Evolutionary conservation across 1,284 basidiomycete genomes (phyloP), one percentile per base, ranked within the genome.

Genomic region (Pseudozyma thailandica): DNA sequence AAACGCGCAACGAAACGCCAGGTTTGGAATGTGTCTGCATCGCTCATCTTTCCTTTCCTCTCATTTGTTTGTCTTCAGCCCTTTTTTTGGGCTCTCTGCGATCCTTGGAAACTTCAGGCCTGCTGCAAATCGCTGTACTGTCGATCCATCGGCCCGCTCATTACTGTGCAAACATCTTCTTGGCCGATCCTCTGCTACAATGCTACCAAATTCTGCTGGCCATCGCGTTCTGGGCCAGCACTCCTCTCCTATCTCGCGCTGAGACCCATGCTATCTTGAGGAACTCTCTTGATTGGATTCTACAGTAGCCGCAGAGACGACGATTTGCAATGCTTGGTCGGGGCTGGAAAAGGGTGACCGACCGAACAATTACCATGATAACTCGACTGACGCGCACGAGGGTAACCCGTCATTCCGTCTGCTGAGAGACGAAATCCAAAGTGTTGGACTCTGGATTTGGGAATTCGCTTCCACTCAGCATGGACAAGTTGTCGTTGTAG

Each of bases 1-100:
- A 31, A 6, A 38, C 48, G 48, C 30, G 39, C 35, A 41, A 33
- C 35, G 27, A 52, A 28, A 44, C 41, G 42, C 41, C 50, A 52
- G 31, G 50, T 52, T 45, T 52, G 50, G 50, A 52, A 52, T 44
- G 6, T 7, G 33, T 5, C 33, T 9, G 42, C 21, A 42, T 20
- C 35, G 10, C 9, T 38, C n/a, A 12, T 7, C 35, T 31, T 28
- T 28, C 20, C 25, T 16, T 31, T 21, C 15, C 6, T 18, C 9
- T 18, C 18, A 23, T 31, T 31, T 21, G 35, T 23, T 31, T 16
- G 33, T 5, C 15, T 15, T 31, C 15, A 31, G 7, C 15, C 7
- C 15, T 31, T 31, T 8, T 31, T 31, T 31, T 31, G 30, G 7
- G 8, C 15, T 31, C 30, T 31, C 30, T 15, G 30, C 30, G n/a